Evolutionary conservation across 2,329 filamentous ascomycete species (phyloP), one percentile per base, ranked within the genome.

Genomic region (Penicillium sp.): DNA sequence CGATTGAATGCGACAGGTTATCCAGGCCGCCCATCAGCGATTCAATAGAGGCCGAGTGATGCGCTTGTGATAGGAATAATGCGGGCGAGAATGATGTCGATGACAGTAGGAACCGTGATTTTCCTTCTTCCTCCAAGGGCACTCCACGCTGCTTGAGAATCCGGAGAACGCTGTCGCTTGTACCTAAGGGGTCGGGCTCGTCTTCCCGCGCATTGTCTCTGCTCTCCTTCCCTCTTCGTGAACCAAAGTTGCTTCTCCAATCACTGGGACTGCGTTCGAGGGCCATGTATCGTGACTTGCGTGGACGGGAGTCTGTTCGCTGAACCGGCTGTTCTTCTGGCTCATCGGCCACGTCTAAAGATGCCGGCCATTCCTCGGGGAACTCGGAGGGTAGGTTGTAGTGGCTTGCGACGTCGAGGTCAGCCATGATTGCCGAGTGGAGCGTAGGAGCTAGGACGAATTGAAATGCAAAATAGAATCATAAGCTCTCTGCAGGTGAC

Each of bases 31-130:
- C 77, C 12, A 95, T 76, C 1, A 98, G 76, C 40, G 83, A 81
- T 59, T 88, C 80, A 1, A 90, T 95, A 48, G 91, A 89, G 48
- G 87, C 91, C 42, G 83, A 80, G 52, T 87, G 83, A 68, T 98
- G 94, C 57, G 94, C 85, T 67, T 96, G 88, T 0, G 91, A 93
- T 12, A 98, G 78, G 68, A 96, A 98, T 7, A 95, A 75, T 3
- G 87, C 82, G 2, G 93, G 93, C 0, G 89, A 95, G 73, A 98
- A 98, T 44, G 87, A 90, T 12, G 91, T 97, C 15, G 91, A 97
- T 10, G 90, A 96, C 21, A 98, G 80, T 49, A 98, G 80, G 70
- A 97, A 98, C 56, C 89, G 87, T 65, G 95, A 96, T 51, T 88
- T 81, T 47, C 80, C 71, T 63, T 97, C 89, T 60, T 96, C 88